Conservation (phyloP, 148 eudicot genomes). For the Rhododendron henanense region DNA sequence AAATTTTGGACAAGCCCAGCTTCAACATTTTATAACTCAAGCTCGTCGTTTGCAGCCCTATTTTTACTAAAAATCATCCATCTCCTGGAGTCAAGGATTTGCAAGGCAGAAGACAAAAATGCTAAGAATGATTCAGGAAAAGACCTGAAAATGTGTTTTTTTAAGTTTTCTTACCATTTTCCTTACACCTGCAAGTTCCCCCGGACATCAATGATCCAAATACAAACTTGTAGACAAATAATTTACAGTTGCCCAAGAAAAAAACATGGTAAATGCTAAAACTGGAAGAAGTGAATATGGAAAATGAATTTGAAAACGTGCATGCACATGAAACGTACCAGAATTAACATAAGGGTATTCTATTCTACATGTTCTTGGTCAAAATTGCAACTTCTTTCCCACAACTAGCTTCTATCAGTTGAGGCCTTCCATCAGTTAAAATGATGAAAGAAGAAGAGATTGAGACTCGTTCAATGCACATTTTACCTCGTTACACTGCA, state of each 20-base stretch:
- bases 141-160: background rate
- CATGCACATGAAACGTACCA: background rate
- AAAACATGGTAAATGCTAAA: background rate
- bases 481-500: conserved; percentile 1
- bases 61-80: background rate
- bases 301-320: background rate
- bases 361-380: background rate
- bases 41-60: background rate
- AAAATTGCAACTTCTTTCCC: conserved; percentile 1
- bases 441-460: background rate
- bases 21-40: background rate
- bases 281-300: background rate
- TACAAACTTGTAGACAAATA: background rate
- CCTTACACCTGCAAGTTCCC: background rate
- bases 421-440: background rate
- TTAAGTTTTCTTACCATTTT: background rate
- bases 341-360: background rate
- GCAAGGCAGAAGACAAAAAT: background rate
- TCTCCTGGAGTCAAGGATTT: background rate
- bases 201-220: background rate
- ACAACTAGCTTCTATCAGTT: background rate
- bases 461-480: background rate
- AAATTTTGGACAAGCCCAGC: background rate
- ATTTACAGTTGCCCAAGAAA: background rate
- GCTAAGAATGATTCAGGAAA: background rate